Conservation (phyloP, 2,329 filamentous ascomycete genomes). For the Colletotrichum tanaceti region DNA sequence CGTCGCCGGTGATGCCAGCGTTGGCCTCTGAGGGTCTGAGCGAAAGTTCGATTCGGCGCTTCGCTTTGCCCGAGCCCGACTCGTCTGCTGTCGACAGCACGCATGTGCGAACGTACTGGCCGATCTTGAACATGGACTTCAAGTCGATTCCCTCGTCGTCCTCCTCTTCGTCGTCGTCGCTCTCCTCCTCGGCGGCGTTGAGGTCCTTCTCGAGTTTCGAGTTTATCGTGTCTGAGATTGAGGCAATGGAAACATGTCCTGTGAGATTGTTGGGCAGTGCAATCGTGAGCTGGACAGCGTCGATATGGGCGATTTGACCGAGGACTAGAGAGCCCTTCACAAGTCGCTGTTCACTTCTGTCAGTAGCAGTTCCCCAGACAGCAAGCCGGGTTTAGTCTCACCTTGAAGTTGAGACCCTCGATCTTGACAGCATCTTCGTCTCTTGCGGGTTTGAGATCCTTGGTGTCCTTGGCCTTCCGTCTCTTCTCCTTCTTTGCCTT, state of each 20-base stretch:
- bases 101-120: slow-evolving; percentile 88
- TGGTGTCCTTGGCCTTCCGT: slow-evolving; percentile 64
- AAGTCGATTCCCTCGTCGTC: slow-evolving; percentile 75
- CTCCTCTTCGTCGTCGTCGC: slow-evolving; percentile 65
- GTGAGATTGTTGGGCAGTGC: slow-evolving; percentile 92
- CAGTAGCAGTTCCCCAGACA: slow-evolving; percentile 44
- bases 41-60: slow-evolving; percentile 87
- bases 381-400: slow-evolving; percentile 52
- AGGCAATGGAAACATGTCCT: slow-evolving; percentile 90
- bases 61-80: slow-evolving; percentile 69
- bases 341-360: slow-evolving; percentile 70
- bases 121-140: slow-evolving; percentile 78
- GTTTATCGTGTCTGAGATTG: slow-evolving; percentile 85
- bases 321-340: slow-evolving; percentile 88
- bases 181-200: slow-evolving; percentile 63
- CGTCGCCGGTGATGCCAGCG: slow-evolving; percentile 75
- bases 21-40: slow-evolving; percentile 85
- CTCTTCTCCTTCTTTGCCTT: slow-evolving; percentile 66
- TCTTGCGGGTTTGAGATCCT: slow-evolving; percentile 58
- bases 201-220: slow-evolving; percentile 78
- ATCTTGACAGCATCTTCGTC: slow-evolving; percentile 74
- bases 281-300: slow-evolving; percentile 80
- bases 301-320: slow-evolving; percentile 86
- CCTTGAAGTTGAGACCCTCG: slow-evolving; percentile 91
- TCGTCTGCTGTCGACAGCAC: slow-evolving; percentile 83